Evolutionary conservation across 805 yeast genomes (phyloP).

Genomic region (Candida ponderosae): DNA sequence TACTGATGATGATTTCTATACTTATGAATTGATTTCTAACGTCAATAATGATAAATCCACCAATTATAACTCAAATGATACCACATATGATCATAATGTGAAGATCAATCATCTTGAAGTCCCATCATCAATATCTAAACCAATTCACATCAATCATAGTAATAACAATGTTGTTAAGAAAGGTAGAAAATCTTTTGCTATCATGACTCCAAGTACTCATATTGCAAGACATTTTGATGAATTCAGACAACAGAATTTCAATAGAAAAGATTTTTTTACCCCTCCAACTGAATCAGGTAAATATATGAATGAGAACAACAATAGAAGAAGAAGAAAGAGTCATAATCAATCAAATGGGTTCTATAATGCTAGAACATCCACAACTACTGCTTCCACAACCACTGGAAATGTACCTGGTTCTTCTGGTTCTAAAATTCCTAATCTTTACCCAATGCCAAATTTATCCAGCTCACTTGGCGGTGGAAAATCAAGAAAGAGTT

Average conservation of each 20-base stretch:
- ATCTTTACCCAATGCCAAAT: background rate
- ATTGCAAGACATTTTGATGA: conserved; percentile 31
- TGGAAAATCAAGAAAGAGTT: conserved; percentile 6
- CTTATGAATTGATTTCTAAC: conserved; percentile 21
- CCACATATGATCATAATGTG: conserved; percentile 4
- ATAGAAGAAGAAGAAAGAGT: conserved; percentile 20
- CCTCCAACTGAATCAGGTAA: conserved; percentile 68
- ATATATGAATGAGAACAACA: conserved; percentile 51
- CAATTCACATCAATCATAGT: conserved; percentile 19
- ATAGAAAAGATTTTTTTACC: conserved; percentile 69
- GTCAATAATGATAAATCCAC: conserved; percentile 9
- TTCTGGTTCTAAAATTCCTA: background rate
- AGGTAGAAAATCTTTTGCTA: conserved; percentile 54
- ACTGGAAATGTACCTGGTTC: too few relatives aligned
- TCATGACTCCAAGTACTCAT: conserved; percentile 49
- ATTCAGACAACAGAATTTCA: conserved; percentile 30
- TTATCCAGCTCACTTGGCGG: background rate
- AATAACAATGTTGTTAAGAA: conserved; percentile 19
- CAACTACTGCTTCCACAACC: background rate
- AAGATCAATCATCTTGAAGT: conserved; percentile 1
- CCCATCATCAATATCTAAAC: conserved; percentile 7
- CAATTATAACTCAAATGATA: conserved; percentile 1
- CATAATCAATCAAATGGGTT: conserved; percentile 14
- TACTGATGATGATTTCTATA: conserved; percentile 65
- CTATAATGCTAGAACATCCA: conserved; percentile 15